Percentiles rank a stretch among this genome's conserved stretches.
These are phyloP conservation scores for Aureobasidium sp. DNA, from an alignment of 2,329 filamentous ascomycete genomes.

Conservation along the genomic window DNA sequence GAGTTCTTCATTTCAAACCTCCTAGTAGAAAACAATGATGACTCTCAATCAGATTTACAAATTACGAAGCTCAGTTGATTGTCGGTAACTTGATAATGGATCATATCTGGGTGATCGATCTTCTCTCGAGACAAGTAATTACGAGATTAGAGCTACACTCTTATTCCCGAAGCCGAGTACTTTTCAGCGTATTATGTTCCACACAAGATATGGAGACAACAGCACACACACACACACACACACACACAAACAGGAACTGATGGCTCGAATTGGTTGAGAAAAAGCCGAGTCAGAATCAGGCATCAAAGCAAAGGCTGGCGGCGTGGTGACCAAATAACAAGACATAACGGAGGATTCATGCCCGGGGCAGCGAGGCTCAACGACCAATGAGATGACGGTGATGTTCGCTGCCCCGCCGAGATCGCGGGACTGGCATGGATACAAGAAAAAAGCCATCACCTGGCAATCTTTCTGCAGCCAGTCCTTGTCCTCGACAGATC, in stretches of 20 bases:
- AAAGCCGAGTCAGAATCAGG: neutral
- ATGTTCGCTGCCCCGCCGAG: slow-evolving; percentile 6
- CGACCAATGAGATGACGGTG: slow-evolving; percentile 5
- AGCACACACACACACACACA: neutral
- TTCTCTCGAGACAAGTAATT: too few species aligned
- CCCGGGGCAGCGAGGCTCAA: neutral
- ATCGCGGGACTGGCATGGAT: neutral
- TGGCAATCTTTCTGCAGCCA: neutral
- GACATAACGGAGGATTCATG: neutral
- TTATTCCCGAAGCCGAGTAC: too few species aligned
- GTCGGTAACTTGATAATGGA: too few species aligned
- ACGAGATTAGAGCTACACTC: too few species aligned
- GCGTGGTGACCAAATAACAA: slow-evolving; percentile 5
- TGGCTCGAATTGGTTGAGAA: neutral
- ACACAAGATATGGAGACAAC: too few species aligned
- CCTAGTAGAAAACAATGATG: too few species aligned
- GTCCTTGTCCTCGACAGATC: slow-evolving; percentile 1
- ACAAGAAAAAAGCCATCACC: slow-evolving; percentile 6
- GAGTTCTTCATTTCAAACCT: too few species aligned
- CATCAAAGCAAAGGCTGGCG: neutral
- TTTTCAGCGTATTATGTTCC: too few species aligned
- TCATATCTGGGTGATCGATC: too few species aligned
- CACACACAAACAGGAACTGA: neutral
- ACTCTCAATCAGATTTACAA: too few species aligned
- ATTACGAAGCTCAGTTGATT: too few species aligned